Evolutionary conservation across 306 rosid species (phyloP).

Genomic region (peach (Prunus persica)): DNA sequence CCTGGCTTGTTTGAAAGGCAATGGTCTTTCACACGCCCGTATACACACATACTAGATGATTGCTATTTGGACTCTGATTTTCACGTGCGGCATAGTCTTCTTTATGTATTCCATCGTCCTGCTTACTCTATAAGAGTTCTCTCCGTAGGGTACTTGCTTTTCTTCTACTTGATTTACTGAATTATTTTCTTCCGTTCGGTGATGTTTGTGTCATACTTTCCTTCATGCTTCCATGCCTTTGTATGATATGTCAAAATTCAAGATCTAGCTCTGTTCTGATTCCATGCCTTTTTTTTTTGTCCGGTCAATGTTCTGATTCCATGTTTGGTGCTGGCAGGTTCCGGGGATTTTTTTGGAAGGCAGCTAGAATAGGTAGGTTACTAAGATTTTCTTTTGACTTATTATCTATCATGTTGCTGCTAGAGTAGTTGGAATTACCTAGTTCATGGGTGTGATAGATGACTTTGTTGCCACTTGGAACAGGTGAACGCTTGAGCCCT

Average conservation of each 20-base stretch:
- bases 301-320: neutral
- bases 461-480: constrained; percentile 6
- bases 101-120: neutral
- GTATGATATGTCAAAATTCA: neutral
- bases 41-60: neutral
- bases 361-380: constrained; percentile 37
- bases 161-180: neutral
- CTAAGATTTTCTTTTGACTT: neutral
- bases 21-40: neutral
- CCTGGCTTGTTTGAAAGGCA: neutral
- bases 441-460: neutral
- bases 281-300: neutral
- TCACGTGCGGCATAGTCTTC: too few species aligned
- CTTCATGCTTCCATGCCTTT: neutral
- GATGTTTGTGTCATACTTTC: neutral
- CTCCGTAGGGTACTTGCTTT: neutral
- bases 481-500: constrained; percentile 44
- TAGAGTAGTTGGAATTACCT: neutral
- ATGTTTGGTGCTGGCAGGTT: constrained; percentile 26
- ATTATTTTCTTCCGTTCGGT: neutral
- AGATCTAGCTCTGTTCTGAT: neutral
- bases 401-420: neutral
- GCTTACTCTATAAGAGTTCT: neutral
- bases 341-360: constrained; percentile 40
- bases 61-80: neutral